A percentile compares a stretch with the other conserved stretches of the same genome.
Conservation (phyloP, 176 grass and related monocot species). For the Zoysia japonica region DNA sequence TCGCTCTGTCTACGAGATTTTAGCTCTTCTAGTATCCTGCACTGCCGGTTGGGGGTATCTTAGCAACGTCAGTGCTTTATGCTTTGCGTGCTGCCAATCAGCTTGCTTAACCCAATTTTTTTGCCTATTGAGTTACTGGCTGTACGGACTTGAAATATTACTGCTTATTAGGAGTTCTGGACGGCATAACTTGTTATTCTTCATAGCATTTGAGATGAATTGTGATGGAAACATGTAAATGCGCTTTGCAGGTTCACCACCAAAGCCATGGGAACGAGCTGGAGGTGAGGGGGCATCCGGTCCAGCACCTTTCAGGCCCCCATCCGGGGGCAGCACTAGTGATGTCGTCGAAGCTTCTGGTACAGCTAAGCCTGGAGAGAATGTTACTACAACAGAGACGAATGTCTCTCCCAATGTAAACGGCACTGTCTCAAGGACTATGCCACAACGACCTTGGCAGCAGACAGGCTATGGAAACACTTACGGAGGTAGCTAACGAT, state of each 20-base stretch:
- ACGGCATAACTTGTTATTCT: not conserved
- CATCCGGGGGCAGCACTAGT: conserved; percentile 79
- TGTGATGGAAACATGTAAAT: not conserved
- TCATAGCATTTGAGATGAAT: not conserved
- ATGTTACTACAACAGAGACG: conserved; percentile 45
- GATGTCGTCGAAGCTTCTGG: conserved; percentile 91
- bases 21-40: no score
- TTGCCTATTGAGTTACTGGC: not conserved
- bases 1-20: no score
- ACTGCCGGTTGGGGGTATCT: not conserved
- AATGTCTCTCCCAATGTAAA: conserved; percentile 42
- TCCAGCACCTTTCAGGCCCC: conserved; percentile 67
- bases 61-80: not conserved
- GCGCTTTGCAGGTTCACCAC: conserved; percentile 51
- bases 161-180: not conserved
- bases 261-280: conserved; percentile 80
- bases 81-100: not conserved
- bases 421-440: conserved; percentile 47
- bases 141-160: not conserved
- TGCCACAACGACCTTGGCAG: conserved; percentile 87
- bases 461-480: conserved; percentile 65
- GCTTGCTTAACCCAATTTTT: not conserved
- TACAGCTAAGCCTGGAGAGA: conserved; percentile 80
- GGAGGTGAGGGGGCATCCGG: conserved; percentile 57
- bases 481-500: conserved; percentile 59